phyloP scores from a whole-genome alignment of 129 eudicot genomes.

The Flaveria robusta region DNA sequence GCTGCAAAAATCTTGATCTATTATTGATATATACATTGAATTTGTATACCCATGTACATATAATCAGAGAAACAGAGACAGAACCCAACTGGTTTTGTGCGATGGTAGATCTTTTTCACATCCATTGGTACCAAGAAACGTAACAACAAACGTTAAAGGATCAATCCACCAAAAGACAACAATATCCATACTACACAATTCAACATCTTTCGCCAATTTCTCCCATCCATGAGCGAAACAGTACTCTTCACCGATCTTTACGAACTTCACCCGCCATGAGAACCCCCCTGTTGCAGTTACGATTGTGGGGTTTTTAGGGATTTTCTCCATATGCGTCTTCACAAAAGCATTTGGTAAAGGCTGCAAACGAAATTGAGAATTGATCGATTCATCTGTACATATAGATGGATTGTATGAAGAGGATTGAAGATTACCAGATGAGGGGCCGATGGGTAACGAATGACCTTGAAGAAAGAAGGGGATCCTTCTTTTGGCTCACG shows the following conservation, averaged over 20 bases:
- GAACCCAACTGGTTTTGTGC: conserved; percentile 31
- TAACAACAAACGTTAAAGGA: conserved; percentile 16
- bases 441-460: conserved; percentile 32
- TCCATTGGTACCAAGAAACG: conserved; percentile 26
- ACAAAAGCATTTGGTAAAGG: conserved; percentile 29
- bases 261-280: conserved; percentile 27
- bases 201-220: conserved; percentile 22
- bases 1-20: conserved; percentile 30
- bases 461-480: conserved; percentile 37
- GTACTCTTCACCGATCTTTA: conserved; percentile 30
- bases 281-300: conserved; percentile 18
- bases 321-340: conserved; percentile 10
- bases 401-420: not conserved
- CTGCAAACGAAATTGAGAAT: conserved; percentile 14
- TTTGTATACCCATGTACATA: not conserved
- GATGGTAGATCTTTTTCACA: conserved; percentile 24
- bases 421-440: conserved; percentile 35
- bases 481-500: conserved; percentile 1
- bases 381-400: not conserved
- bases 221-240: conserved; percentile 42
- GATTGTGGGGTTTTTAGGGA: conserved; percentile 27
- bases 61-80: not conserved
- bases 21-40: not conserved
- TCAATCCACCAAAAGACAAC: conserved; percentile 29
- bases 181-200: conserved; percentile 20